Evolutionary conservation across 129 eudicot species (phyloP), one percentile per base, ranked within the genome.

Genomic region (Dittrichia graveolens): DNA sequence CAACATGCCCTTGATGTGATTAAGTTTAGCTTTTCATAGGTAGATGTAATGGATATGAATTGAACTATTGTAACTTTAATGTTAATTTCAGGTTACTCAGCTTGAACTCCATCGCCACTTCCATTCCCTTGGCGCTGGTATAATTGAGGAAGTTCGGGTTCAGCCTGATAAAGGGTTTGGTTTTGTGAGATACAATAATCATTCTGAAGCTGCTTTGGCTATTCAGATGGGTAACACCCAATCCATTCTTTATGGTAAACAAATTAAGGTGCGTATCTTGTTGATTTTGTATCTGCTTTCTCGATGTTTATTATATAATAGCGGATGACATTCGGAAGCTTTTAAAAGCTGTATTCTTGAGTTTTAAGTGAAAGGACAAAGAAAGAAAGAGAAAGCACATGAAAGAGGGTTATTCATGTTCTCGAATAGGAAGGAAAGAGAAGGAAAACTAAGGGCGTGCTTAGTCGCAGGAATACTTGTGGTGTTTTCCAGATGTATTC

Each of bases 141-240:
- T 80, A 53, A 90, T 94, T 61, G 96, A 94, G 75, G 99, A 94
- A 85, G 99, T 94, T 6, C 83, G 99, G 6, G 82, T 94, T 49
- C 99, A 94, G 69, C 99, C 96, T 38, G 99, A 94, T 70, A 90
- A 94, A 73, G 99, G 97, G 12, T 94, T 94, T 75, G 99, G 99
- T 45, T 94, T 94, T 79, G 97, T 94, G 73, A 88, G 99, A 81
- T 90, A 88, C 86, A 94, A 88, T 80, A 84, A 84, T 47, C 99
- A 90, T 79, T 81, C 71, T 15, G 97, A 94, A 85, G 97, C 99
- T 57, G 91, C 94, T 58, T 64, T 88, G 79, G 99, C 97, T 39
- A 94, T 94, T 72, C 91, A 88, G 82, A 41, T 88, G 82, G 99
- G 99, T 55, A 94, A 94, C 70, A 63, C 91, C 9, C 97, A 84